Conservation (phyloP, 73 alveolate genomes). For the Paramecium octaurelia region DNA sequence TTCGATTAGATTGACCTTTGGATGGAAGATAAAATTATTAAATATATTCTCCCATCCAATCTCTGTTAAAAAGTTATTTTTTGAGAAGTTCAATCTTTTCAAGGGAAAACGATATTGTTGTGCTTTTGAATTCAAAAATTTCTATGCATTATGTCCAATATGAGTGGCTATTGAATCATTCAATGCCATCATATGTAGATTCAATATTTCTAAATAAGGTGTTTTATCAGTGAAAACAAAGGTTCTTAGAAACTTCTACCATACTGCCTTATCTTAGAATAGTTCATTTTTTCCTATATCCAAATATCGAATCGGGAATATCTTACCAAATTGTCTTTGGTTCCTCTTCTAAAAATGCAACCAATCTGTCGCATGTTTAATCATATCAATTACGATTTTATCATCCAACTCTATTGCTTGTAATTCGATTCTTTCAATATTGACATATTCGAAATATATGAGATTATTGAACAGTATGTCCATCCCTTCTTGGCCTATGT, state of each 20-base stretch:
- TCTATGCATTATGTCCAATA: not conserved
- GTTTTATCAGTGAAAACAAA: slow-evolving; percentile 8
- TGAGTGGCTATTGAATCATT: not conserved
- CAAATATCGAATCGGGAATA: not conserved
- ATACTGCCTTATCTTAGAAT: not conserved
- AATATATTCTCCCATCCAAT: slow-evolving; percentile 2
- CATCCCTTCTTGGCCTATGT: not conserved
- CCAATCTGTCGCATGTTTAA: not conserved
- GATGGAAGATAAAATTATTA: not conserved
- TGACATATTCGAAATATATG: not conserved
- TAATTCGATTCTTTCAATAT: not conserved
- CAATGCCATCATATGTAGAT: slow-evolving; percentile 11
- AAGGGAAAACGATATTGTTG: not conserved
- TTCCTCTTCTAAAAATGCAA: not conserved
- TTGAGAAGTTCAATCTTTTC: not conserved
- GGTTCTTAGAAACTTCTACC: not conserved
- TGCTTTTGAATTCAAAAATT: not conserved
- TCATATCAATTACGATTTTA: not conserved
- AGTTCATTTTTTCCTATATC: slow-evolving; percentile 2
- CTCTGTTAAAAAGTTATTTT: slow-evolving; percentile 11
- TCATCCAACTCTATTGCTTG: not conserved
- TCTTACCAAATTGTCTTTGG: not conserved
- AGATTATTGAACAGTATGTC: not conserved
- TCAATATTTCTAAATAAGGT: slow-evolving; percentile 7
- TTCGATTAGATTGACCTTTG: not conserved